Base-by-base conservation (phyloP, 2,329 filamentous ascomycete genomes). In the Lecanicillium sp. region DNA sequence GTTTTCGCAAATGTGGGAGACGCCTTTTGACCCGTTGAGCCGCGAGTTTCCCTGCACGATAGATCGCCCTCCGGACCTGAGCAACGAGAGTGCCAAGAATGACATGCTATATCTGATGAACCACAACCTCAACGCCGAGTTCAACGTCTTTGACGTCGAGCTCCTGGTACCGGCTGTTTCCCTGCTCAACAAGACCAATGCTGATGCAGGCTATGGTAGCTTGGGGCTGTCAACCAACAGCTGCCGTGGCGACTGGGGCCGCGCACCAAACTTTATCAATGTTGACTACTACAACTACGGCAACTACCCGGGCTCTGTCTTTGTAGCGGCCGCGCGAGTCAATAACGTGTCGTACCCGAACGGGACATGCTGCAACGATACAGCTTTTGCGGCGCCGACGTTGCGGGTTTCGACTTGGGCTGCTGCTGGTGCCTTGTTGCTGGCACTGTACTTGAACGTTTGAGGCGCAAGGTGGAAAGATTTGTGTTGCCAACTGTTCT, bases 1-100 rank as follows among this genome's bases (percentile, higher is more conserved):
- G 60, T 95, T 95, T 64, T 75, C 75, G 5, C 84, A 94, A 54
- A 74, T 94, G 63, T 95, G 85, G 85, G 86, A 95, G 64, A 90
- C 88, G 1, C 85, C 85, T 0, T 95, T 94, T 56, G 85, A 87
- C 38, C 87, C 78, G 3, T 53, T 59, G 13, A 57, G 78, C 53
- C 62, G 62, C 35, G 57, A 59, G 1, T 94, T 95, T 56, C 87
- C 88, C 0, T 95, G 89, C 63, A 79, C 67, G 1, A 70, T 80
- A 28, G 77, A 95, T 54, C 80, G 89, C 0, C 88, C 89, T 1
- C 85, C 85, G 0, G 65, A 74, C 31, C 64, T 94, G 41, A 51
- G 63, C 3, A 52, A 56, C 0, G 60, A 70, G 3, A 71, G 75
- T 0, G 73, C 77, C 1, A 64, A 67, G 42, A 67, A 80, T 20